phyloP scores from a whole-genome alignment of 2,329 filamentous ascomycete genomes.

The Magnaporthales sp. region DNA sequence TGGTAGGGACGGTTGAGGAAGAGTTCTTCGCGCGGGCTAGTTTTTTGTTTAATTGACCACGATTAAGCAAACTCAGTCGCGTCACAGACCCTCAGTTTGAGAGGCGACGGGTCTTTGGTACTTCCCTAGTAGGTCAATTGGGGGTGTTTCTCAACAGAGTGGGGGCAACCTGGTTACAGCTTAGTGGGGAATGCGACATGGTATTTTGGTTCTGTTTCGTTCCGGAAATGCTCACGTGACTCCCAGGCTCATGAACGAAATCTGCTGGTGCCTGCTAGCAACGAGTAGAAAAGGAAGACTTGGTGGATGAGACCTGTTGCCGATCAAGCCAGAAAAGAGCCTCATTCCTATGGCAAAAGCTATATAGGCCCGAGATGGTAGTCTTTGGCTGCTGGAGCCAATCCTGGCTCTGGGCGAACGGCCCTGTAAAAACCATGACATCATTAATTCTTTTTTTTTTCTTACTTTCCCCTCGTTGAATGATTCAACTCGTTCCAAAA shows the following conservation, averaged over 20 bases:
- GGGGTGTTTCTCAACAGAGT: background rate
- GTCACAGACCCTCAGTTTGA: background rate
- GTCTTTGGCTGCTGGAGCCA: background rate
- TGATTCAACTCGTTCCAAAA: background rate
- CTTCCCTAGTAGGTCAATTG: background rate
- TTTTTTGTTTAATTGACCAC: conserved; percentile 1
- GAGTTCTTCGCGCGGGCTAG: background rate
- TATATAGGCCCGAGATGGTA: background rate
- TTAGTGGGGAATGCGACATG: background rate
- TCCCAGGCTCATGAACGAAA: background rate
- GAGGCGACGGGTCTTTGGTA: background rate
- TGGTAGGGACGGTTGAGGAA: background rate
- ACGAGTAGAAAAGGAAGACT: background rate
- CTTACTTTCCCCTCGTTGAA: background rate
- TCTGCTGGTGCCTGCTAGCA: background rate
- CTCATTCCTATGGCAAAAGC: background rate
- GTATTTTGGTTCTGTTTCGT: background rate
- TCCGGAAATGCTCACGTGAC: background rate
- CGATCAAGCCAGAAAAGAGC: background rate
- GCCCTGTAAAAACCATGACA: background rate
- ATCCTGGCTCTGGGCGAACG: background rate
- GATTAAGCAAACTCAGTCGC: conserved; percentile 1
- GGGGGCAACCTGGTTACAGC: background rate
- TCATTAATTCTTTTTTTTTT: background rate
- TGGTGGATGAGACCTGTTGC: background rate